Conservation (phyloP, 768 basidiomycete species). For the Pholiota molesta region DNA sequence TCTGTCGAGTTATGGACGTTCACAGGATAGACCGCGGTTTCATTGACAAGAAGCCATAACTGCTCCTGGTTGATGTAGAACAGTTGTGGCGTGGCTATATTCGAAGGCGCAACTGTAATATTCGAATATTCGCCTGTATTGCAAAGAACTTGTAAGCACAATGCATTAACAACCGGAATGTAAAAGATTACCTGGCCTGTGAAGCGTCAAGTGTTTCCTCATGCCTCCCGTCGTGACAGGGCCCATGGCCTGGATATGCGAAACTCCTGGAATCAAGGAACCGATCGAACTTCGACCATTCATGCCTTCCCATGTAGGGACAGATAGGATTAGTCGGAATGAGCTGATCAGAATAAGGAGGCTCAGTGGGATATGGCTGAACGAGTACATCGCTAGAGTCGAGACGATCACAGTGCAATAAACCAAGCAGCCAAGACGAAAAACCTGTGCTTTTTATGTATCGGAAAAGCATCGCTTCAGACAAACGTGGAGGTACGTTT, state of each 20-base stretch:
- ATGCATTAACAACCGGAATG: not conserved
- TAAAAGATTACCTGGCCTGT: constrained; percentile 31
- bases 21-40: constrained; percentile 55
- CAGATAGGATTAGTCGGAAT: constrained; percentile 29
- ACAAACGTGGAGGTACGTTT: constrained; percentile 22
- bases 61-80: constrained; percentile 58
- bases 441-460: constrained; percentile 18
- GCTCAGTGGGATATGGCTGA: constrained; percentile 16
- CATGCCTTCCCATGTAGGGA: constrained; percentile 48
- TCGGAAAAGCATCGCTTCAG: constrained; percentile 34
- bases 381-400: constrained; percentile 10
- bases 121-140: constrained; percentile 49
- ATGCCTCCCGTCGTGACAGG: constrained; percentile 23
- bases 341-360: constrained; percentile 25
- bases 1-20: constrained; percentile 55
- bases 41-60: constrained; percentile 58
- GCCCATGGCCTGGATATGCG: constrained; percentile 41
- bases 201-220: constrained; percentile 34
- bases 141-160: not conserved
- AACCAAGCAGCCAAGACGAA: constrained; percentile 2
- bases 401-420: not conserved
- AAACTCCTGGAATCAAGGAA: constrained; percentile 44
- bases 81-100: constrained; percentile 37
- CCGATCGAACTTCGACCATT: constrained; percentile 38
- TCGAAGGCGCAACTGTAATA: constrained; percentile 41